Base-by-base conservation (phyloP, 441 rosid genomes). In the Eutrema salsugineum region DNA sequence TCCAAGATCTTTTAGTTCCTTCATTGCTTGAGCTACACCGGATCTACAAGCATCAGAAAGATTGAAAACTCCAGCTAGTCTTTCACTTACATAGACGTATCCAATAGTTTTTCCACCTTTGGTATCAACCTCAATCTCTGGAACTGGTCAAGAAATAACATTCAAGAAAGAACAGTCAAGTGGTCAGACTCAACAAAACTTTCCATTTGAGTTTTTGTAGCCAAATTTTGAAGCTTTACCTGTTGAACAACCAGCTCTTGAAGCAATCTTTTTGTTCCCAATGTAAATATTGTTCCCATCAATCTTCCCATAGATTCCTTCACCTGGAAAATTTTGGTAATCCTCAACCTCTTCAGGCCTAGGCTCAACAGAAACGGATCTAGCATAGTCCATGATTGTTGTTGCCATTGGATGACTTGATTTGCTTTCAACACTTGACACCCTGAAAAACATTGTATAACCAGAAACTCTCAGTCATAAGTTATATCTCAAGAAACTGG, bases 381-480 rank as follows among this genome's bases (percentile, higher is more conserved):
- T 83, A 5, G 78, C 98, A 68, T 88, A 80, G 5, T 82, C 90
- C 15, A 90, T 83, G 4, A 94, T 80, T 14, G 97, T 80, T 38
- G 85, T 73, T 7, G 99, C 98, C 94, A 95, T 85, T 19, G 97
- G 99, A 82, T 95, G 99, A 76, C 97, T 88, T 17, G 98, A 92
- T 73, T 89, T 92, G 61, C 92, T 88, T 82, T 95, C 98, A 48
- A 90, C 82, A 87, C 99, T 89, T 62, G 99, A 86, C 33, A 91
- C 94, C 99, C 99, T 94, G 57, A 39, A 56, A 51, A 30, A 1
- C 20, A 76, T 53, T 15, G 7, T 19, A 47, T 27, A 54, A 63
- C 20, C 4, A 63, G 1, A 54, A 61, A 32, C 0, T 20, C 47
- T 54, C 36, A 64, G 66, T 30, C 70, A 53, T 53, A 28, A 17